A percentile compares a stretch with the other conserved stretches of the same genome.
Evolutionary conservation across 2,329 filamentous ascomycete genomes (phyloP).

Genomic region (Hirsutella minnesotensis): DNA sequence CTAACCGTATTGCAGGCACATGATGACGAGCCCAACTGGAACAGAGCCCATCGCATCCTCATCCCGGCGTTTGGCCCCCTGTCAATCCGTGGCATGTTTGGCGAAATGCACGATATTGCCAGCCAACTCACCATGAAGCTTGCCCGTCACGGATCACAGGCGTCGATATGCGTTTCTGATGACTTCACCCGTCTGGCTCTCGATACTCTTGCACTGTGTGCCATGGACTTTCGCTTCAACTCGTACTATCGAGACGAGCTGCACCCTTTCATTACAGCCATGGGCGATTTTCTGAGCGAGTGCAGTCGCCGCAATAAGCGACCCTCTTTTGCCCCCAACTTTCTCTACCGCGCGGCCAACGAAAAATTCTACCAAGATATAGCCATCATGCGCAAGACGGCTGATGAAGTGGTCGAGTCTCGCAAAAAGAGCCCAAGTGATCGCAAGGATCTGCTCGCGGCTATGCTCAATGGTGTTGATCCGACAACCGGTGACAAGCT

Average conservation of each 20-base stretch:
- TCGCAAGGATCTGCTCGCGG: conserved; percentile 55
- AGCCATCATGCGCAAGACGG: conserved; percentile 38
- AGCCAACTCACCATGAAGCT: conserved; percentile 56
- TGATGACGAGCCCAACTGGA: conserved; percentile 48
- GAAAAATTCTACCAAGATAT: conserved; percentile 44
- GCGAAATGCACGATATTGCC: conserved; percentile 57
- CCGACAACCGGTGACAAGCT: conserved; percentile 55
- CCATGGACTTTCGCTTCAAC: conserved; percentile 66
- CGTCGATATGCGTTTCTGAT: conserved; percentile 47
- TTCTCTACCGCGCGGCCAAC: conserved; percentile 36
- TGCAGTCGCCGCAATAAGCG: conserved; percentile 37
- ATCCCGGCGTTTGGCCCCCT: conserved; percentile 61
- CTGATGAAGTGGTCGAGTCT: conserved; percentile 47
- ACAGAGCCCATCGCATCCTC: conserved; percentile 51
- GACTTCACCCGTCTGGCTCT: conserved; percentile 64
- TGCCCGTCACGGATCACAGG: conserved; percentile 47
- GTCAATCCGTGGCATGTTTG: conserved; percentile 56
- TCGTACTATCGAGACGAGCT: conserved; percentile 57
- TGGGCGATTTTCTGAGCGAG: conserved; percentile 51
- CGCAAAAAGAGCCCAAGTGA: conserved; percentile 41
- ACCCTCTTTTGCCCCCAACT: conserved; percentile 29
- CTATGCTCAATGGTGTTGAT: conserved; percentile 58
- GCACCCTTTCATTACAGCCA: conserved; percentile 59
- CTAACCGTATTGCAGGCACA: conserved; percentile 21
- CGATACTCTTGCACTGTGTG: conserved; percentile 59